Conservation (phyloP, 108 stramenopile genomes). For the Cylindrotheca fusiformis region DNA sequence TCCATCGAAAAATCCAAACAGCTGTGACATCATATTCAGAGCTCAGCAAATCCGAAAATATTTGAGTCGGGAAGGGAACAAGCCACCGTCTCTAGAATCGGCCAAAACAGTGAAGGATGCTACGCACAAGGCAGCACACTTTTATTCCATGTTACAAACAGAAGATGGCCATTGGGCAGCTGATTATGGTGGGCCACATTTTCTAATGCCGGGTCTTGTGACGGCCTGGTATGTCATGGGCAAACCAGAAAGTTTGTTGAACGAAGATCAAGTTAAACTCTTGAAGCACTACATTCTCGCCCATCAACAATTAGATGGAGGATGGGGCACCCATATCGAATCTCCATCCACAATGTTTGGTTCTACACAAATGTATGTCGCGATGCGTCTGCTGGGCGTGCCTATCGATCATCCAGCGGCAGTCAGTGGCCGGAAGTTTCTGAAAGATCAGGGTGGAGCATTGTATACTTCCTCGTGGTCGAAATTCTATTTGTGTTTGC, state of each 20-base stretch:
- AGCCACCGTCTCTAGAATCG: slow-evolving; percentile 19
- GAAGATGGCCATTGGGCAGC: slow-evolving; percentile 94
- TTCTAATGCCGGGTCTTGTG: slow-evolving; percentile 96
- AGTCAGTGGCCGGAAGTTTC: slow-evolving; percentile 59
- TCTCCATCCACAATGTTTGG: slow-evolving; percentile 98
- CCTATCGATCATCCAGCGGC: slow-evolving; percentile 53
- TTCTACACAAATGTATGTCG: slow-evolving; percentile 87
- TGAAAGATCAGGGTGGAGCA: slow-evolving; percentile 89
- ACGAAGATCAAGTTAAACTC: slow-evolving; percentile 57
- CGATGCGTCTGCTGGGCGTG: slow-evolving; percentile 87
- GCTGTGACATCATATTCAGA: slow-evolving; percentile 68
- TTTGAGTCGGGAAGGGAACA: slow-evolving; percentile 32
- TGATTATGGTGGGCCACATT: slow-evolving; percentile 98
- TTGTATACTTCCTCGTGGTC: slow-evolving; percentile 93
- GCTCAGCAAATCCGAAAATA: slow-evolving; percentile 77
- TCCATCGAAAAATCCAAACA: slow-evolving; percentile 80
- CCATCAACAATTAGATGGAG: slow-evolving; percentile 97
- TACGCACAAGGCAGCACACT: slow-evolving; percentile 63
- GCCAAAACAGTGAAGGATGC: slow-evolving; percentile 56
- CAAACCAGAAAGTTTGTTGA: slow-evolving; percentile 55
- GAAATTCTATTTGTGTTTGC: slow-evolving; percentile 95
- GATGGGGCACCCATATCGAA: slow-evolving; percentile 99
- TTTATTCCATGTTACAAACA: slow-evolving; percentile 83
- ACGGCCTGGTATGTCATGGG: slow-evolving; percentile 87
- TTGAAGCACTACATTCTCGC: slow-evolving; percentile 84